Percentiles rank a stretch among this genome's conserved stretches.
phyloP scores from a whole-genome alignment of 1,139 yeast species.

The Candida sanyaensis region DNA sequence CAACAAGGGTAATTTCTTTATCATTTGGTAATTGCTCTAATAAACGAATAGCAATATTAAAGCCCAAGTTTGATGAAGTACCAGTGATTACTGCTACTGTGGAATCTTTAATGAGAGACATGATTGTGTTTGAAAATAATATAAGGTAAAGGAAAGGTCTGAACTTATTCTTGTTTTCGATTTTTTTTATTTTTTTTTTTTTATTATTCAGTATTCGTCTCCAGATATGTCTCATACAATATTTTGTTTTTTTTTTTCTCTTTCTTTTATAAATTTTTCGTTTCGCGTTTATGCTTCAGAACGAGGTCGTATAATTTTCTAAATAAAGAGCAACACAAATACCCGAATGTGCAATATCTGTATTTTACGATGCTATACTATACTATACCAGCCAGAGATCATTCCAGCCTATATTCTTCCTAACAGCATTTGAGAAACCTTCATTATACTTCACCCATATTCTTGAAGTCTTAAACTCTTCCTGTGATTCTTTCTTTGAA shows the following conservation, averaged over 20 bases:
- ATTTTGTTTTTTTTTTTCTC: too few species aligned
- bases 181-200: too few species aligned
- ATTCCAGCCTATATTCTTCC: constrained; percentile 81
- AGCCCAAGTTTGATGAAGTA: constrained; percentile 72
- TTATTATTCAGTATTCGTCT: background rate
- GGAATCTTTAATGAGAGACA: constrained; percentile 22
- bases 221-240: background rate
- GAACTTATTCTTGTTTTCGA: background rate
- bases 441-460: constrained; percentile 94
- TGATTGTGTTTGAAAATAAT: constrained; percentile 2
- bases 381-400: constrained; percentile 52
- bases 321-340: background rate
- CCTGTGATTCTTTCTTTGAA: constrained; percentile 8
- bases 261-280: background rate
- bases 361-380: too few species aligned
- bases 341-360: too few species aligned
- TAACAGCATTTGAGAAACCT: constrained; percentile 92
- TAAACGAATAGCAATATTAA: constrained; percentile 79
- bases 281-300: background rate
- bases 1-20: constrained; percentile 69
- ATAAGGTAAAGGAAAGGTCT: background rate
- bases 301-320: background rate
- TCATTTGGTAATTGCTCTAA: constrained; percentile 57
- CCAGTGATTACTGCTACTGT: constrained; percentile 49
- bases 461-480: constrained; percentile 28